These are phyloP conservation scores for Blastosporella zonata DNA, from an alignment of 1,284 basidiomycete species.

Conservation along the genomic window DNA sequence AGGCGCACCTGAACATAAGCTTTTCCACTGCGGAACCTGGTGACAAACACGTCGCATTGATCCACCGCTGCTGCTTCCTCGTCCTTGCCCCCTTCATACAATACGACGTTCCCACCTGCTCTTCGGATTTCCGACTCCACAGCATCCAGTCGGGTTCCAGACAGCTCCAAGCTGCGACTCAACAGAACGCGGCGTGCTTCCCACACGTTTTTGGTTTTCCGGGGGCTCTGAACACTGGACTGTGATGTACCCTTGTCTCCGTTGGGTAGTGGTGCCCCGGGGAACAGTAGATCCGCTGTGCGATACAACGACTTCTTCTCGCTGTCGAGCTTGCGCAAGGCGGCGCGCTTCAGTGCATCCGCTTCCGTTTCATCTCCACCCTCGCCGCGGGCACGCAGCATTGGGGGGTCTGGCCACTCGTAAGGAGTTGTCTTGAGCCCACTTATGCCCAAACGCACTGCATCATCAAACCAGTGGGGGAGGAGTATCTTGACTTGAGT, in stretches of 20 bases:
- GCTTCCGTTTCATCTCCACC: slow-evolving; percentile 22
- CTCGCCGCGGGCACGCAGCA: slow-evolving; percentile 35
- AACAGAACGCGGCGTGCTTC: slow-evolving; percentile 57
- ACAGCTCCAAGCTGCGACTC: slow-evolving; percentile 51
- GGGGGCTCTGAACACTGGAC: slow-evolving; percentile 5
- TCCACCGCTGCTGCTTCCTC: slow-evolving; percentile 41
- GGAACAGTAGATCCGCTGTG: slow-evolving; percentile 27
- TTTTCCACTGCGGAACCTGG: slow-evolving; percentile 62
- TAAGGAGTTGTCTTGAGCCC: slow-evolving; percentile 60
- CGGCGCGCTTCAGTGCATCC: slow-evolving; percentile 24
- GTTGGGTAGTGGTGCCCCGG: slow-evolving; percentile 13
- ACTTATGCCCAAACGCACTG: slow-evolving; percentile 58
- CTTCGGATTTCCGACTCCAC: slow-evolving; percentile 57
- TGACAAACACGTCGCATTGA: slow-evolving; percentile 66
- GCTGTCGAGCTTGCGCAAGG: slow-evolving; percentile 30
- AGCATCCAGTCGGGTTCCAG: slow-evolving; percentile 43
- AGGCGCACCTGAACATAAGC: slow-evolving; percentile 58
- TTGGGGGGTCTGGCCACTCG: slow-evolving; percentile 67
- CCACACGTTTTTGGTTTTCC: slow-evolving; percentile 32
- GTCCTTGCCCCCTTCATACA: slow-evolving; percentile 20
- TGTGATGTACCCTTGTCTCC: slow-evolving; percentile 6
- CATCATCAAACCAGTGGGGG: slow-evolving; percentile 85
- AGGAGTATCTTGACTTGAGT: slow-evolving; percentile 62
- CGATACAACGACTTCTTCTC: slow-evolving; percentile 45
- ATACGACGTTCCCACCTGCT: slow-evolving; percentile 53